Evolutionary conservation across 1,139 yeast species (phyloP).

Genomic region (Hanseniaspora gamundiae): DNA sequence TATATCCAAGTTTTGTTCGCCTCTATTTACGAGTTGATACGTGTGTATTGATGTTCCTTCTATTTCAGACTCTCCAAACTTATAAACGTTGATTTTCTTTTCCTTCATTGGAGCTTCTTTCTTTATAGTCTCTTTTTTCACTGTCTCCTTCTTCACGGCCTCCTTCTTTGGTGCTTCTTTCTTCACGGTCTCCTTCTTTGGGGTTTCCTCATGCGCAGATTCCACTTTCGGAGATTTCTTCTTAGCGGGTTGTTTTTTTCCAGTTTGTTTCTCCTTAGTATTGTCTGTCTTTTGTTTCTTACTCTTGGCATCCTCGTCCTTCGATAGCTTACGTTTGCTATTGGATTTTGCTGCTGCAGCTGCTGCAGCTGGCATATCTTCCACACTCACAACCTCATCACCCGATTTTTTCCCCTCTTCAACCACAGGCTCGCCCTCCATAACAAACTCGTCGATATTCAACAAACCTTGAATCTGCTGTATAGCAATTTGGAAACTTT

Average conservation of each 20-base stretch:
- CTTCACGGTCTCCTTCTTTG: background rate
- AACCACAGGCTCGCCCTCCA: slow-evolving; percentile 22
- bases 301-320: no score
- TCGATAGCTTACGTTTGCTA: no score
- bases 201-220: background rate
- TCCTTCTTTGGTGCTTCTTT: background rate
- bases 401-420: slow-evolving; percentile 18
- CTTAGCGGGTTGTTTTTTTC: slow-evolving; percentile 1
- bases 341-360: slow-evolving; percentile 4
- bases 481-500: slow-evolving; percentile 24
- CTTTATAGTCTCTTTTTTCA: background rate
- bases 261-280: slow-evolving; percentile 7
- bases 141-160: background rate
- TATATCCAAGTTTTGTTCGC: background rate
- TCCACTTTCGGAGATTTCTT: background rate
- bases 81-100: background rate
- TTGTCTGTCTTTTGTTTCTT: background rate
- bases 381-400: slow-evolving; percentile 16
- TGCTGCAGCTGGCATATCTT: slow-evolving; percentile 10
- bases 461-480: slow-evolving; percentile 14
- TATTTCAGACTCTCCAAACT: background rate
- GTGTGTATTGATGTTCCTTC: background rate
- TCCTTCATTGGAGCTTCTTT: background rate
- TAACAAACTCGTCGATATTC: slow-evolving; percentile 24
- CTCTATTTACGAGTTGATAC: background rate